Evolutionary conservation across 352 stramenopile species (phyloP).

Genomic region (Phytopythium oedochilum): DNA sequence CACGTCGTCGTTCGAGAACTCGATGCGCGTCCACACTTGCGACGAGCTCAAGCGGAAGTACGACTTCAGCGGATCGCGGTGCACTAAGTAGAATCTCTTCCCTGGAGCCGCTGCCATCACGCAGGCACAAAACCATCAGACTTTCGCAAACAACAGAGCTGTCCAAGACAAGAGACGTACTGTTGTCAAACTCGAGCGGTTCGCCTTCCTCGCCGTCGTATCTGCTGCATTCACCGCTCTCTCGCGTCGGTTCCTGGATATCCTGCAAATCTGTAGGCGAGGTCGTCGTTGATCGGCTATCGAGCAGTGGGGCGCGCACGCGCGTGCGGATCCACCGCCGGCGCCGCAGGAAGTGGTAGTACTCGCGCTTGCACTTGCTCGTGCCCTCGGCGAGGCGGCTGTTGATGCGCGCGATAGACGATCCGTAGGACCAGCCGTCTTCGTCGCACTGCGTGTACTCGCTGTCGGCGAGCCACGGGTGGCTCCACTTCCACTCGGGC

Average conservation of each 20-base stretch:
- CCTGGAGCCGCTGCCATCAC: background rate
- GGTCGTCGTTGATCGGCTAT: background rate
- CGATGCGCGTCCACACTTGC: conserved; percentile 30
- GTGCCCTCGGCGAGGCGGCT: conserved; percentile 71
- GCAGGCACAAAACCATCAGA: background rate
- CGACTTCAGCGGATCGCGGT: conserved; percentile 56
- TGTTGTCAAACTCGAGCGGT: background rate
- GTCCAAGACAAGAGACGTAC: background rate
- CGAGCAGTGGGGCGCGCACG: conserved; percentile 42
- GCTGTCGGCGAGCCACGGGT: conserved; percentile 65
- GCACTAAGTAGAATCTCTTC: conserved; percentile 61
- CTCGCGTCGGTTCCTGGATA: background rate
- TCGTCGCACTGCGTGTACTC: conserved; percentile 83
- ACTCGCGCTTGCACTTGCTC: conserved; percentile 66
- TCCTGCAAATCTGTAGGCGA: background rate
- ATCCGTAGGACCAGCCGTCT: conserved; percentile 84
- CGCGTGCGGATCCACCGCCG: conserved; percentile 79
- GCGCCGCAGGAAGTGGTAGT: conserved; percentile 75
- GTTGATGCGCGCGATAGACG: conserved; percentile 80
- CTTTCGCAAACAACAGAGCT: background rate
- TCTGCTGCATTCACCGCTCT: background rate
- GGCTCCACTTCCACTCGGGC: conserved; percentile 79
- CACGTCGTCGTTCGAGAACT: conserved; percentile 72
- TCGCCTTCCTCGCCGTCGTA: background rate
- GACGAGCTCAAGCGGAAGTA: conserved; percentile 54